Evolutionary conservation across 208 protist genomes (phyloP).

Genomic region (Porcisia deanei): DNA sequence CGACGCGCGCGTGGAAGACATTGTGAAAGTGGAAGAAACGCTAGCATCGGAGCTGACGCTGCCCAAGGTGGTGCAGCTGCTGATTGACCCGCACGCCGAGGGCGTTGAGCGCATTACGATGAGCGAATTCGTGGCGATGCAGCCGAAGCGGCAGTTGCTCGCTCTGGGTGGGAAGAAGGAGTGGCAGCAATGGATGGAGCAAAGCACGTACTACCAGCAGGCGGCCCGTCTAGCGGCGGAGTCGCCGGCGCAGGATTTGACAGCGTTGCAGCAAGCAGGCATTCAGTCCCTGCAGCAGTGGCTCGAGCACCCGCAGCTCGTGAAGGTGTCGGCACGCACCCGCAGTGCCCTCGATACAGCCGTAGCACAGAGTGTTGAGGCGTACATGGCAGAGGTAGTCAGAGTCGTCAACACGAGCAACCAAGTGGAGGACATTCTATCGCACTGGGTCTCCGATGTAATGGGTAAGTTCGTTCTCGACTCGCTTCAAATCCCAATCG

Average conservation of each 20-base stretch:
- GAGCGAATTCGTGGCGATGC: constrained; percentile 75
- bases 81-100: constrained; percentile 74
- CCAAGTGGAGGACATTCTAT: constrained; percentile 37
- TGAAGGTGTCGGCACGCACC: constrained; percentile 73
- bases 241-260: constrained; percentile 62
- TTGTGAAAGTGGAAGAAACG: constrained; percentile 58
- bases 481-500: constrained; percentile 59
- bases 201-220: constrained; percentile 76
- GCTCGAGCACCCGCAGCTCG: constrained; percentile 71
- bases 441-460: constrained; percentile 66
- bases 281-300: constrained; percentile 82
- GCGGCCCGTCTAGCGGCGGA: constrained; percentile 58
- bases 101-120: constrained; percentile 74
- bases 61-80: constrained; percentile 67
- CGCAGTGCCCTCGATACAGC: constrained; percentile 77
- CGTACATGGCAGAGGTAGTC: constrained; percentile 69
- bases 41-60: constrained; percentile 54
- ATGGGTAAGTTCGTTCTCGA: constrained; percentile 79
- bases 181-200: constrained; percentile 78
- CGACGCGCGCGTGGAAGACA: constrained; percentile 72
- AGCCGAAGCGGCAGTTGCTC: constrained; percentile 69
- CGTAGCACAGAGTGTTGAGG: constrained; percentile 67
- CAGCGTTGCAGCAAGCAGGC: constrained; percentile 67
- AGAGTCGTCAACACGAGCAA: constrained; percentile 66
- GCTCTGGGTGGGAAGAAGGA: constrained; percentile 57